Evolutionary conservation across 164 flowering plant species (phyloP), one percentile per base, ranked within the genome.

Genomic region (Chloranthus sessilifolius): DNA sequence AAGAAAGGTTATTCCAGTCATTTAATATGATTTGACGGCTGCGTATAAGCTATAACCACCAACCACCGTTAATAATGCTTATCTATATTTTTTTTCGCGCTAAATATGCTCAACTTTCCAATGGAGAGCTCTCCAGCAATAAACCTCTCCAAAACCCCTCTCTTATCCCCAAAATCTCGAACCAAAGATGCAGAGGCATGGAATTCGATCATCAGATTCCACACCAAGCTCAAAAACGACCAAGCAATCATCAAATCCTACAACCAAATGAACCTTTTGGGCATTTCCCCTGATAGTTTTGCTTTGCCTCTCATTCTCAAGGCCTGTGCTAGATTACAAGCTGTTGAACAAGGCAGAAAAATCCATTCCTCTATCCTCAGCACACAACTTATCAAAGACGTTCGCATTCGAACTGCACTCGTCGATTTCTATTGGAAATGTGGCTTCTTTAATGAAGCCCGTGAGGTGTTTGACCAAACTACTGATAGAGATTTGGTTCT

Each of bases 381-480:
- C 20, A 64, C 59, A 1, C 38, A 44, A 0, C 63, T 74, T 60
- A 62, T 67, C 0, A 26, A 60, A 2, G 73, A 80, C 56, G 61
- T 73, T 39, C 63, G 74, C 16, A 61, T 77, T 56, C 56, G 65
- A 29, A 74, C 82, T 4, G 68, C 77, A 17, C 59, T 79, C 0
- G 58, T 76, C 23, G 72, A 71, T 52, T 76, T 74, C 37, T 80
- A 77, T 35, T 62, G 68, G 17, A 71, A 71, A 53, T 70, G 74
- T 30, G 80, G 80, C 51, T 52, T 64, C 36, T 30, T 70, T 14
- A 72, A 61, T 2, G 70, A 74, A 29, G 81, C 81, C 0, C 43
- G 53, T 2, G 3, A 34, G 0, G 63, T 76, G 66, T 79, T 79
- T 39, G 79, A 65, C 51, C 71, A 64, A 70, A 70, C 63, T 60